A percentile compares a stretch with the other conserved stretches of the same genome.
These are phyloP conservation scores for Triticum monococcum DNA, from an alignment of 176 grass and related monocot species.

Conservation along the genomic window DNA sequence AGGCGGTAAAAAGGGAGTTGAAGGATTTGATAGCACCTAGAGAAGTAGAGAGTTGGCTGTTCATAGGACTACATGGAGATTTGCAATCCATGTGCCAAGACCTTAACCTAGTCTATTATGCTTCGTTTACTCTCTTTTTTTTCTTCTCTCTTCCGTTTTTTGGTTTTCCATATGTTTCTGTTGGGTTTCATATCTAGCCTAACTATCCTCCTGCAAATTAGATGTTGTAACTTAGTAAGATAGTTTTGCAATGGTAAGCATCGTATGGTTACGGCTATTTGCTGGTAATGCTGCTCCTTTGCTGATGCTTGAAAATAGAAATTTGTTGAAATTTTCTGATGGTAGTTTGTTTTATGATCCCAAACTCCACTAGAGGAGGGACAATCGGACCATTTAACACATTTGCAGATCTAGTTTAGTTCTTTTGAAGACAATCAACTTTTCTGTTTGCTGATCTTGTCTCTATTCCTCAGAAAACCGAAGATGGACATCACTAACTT, in stretches of 20 bases:
- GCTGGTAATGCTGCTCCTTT: background rate
- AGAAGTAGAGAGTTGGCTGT: background rate
- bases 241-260: too few species aligned
- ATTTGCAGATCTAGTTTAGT: background rate
- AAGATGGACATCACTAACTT: background rate
- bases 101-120: background rate
- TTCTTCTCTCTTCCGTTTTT: background rate
- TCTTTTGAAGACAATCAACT: background rate
- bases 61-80: background rate
- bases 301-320: background rate
- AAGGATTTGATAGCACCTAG: background rate
- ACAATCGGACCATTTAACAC: background rate
- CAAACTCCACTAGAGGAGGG: background rate
- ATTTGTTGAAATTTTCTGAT: background rate
- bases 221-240: too few species aligned
- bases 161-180: background rate
- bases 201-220: too few species aligned
- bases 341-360: background rate
- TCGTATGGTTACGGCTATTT: too few species aligned
- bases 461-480: background rate
- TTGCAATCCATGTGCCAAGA: background rate
- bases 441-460: background rate
- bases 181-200: too few species aligned
- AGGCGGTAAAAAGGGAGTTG: background rate
- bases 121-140: background rate